phyloP scores from a whole-genome alignment of 495 filamentous ascomycete genomes.

The Hyaloscypha variabilis region DNA sequence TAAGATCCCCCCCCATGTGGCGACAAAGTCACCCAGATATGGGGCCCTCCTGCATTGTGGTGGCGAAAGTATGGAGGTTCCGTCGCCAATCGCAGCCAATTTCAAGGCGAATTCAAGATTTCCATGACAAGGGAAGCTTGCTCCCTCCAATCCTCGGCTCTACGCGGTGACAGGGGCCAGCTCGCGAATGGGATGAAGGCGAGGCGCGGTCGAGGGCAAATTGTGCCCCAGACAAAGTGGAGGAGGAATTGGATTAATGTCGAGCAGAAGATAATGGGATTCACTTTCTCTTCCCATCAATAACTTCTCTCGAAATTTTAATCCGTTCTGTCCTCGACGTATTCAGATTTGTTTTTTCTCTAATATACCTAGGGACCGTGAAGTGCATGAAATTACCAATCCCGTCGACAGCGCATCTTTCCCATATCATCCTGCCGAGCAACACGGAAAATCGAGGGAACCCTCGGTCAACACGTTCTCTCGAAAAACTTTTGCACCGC shows the following conservation, averaged over 20 bases:
- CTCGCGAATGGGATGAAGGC: not conserved
- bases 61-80: not conserved
- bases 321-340: not conserved
- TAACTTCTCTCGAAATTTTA: not conserved
- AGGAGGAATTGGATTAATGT: not conserved
- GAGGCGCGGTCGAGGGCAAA: not conserved
- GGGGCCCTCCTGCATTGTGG: not conserved
- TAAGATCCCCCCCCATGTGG: not conserved
- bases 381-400: not conserved
- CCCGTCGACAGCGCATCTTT: not conserved
- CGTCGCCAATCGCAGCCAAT: not conserved
- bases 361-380: not conserved
- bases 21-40: not conserved
- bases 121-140: constrained; percentile 15
- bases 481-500: not conserved
- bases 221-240: not conserved
- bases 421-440: not conserved
- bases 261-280: not conserved
- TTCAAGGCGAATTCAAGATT: constrained; percentile 15
- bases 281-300: not conserved
- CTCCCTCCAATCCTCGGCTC: not conserved
- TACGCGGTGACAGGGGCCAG: constrained; percentile 6
- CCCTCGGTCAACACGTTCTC: not conserved
- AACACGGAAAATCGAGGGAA: not conserved
- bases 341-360: not conserved